These are phyloP conservation scores for Carex kokanica DNA, from an alignment of 176 grass and related monocot genomes.

Conservation along the genomic window DNA sequence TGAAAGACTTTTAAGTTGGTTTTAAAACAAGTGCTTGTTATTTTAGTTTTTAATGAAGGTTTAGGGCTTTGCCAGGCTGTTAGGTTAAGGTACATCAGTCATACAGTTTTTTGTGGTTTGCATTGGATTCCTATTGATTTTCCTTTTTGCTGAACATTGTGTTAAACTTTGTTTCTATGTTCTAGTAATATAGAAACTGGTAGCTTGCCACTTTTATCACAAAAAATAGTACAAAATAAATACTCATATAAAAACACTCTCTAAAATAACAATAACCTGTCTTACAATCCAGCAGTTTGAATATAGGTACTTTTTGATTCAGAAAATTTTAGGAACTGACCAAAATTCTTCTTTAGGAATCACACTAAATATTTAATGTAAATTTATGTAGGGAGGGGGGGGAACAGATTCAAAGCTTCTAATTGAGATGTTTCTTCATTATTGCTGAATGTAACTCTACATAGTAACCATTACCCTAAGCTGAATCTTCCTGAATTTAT, in stretches of 20 bases:
- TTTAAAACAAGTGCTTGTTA: neutral
- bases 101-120: neutral
- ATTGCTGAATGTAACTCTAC: neutral
- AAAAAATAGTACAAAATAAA: neutral
- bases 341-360: neutral
- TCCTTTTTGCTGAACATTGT: neutral
- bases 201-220: neutral
- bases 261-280: neutral
- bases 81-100: neutral
- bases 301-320: neutral
- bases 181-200: neutral
- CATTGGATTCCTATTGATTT: neutral
- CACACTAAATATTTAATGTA: neutral
- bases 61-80: neutral
- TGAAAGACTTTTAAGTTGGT: neutral
- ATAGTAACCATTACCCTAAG: neutral
- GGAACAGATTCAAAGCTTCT: neutral
- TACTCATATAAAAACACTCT: neutral
- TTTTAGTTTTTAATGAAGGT: neutral
- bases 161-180: neutral
- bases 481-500: neutral
- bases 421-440: constrained; percentile 2
- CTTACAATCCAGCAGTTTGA: neutral
- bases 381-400: neutral
- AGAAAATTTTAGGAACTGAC: neutral